Percentiles rank a stretch among this genome's conserved stretches.
These are phyloP conservation scores for Coemansia sp. DNA, from an alignment of 371 early-diverging fungal species.

Conservation along the genomic window DNA sequence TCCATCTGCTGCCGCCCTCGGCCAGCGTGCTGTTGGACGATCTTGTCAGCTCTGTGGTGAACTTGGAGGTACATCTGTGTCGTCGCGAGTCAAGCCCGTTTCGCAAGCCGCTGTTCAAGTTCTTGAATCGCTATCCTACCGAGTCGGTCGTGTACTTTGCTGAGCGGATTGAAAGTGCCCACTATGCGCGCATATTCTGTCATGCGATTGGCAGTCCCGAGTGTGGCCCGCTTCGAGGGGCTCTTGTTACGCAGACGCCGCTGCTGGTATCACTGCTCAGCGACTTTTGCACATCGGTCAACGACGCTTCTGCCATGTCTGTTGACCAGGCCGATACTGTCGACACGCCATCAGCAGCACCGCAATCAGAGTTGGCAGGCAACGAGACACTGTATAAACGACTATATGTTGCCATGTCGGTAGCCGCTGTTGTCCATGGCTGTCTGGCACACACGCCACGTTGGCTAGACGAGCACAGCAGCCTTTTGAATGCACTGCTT, in stretches of 20 bases:
- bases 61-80: conserved; percentile 78
- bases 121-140: conserved; percentile 80
- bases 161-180: conserved; percentile 62
- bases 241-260: conserved; percentile 40
- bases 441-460: conserved; percentile 23
- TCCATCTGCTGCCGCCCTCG: conserved; percentile 86
- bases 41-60: conserved; percentile 78
- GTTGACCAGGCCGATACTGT: conserved; percentile 12
- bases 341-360: background rate
- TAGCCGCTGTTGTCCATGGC: conserved; percentile 15
- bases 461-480: conserved; percentile 31
- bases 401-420: conserved; percentile 34
- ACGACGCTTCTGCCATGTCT: background rate
- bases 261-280: conserved; percentile 30
- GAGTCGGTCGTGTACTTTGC: conserved; percentile 88
- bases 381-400: conserved; percentile 16
- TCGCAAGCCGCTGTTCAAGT: conserved; percentile 84
- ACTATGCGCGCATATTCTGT: conserved; percentile 68
- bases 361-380: background rate
- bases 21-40: conserved; percentile 92
- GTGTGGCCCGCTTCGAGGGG: conserved; percentile 43
- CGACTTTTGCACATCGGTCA: conserved; percentile 11
- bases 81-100: conserved; percentile 91
- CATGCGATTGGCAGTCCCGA: conserved; percentile 45
- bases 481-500: conserved; percentile 29